These are phyloP conservation scores for Epichloe uncinata DNA, from an alignment of 2,329 filamentous ascomycete genomes.

Conservation along the genomic window DNA sequence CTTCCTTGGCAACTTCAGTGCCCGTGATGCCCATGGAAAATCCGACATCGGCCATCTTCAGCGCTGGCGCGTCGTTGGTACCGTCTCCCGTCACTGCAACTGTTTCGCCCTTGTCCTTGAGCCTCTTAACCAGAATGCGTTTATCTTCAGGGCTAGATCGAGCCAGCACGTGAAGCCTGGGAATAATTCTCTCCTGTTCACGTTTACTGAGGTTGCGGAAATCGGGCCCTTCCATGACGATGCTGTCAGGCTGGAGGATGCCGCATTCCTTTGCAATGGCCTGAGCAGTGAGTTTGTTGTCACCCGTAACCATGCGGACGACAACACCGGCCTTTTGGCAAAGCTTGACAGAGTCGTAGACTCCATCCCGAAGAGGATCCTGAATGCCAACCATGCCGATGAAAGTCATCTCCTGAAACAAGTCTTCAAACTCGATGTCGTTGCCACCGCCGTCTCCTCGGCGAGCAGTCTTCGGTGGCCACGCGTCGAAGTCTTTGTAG, in stretches of 20 bases:
- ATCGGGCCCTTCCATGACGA: slow-evolving; percentile 66
- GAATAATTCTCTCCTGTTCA: slow-evolving; percentile 55
- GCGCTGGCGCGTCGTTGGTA: slow-evolving; percentile 70
- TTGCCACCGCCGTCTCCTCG: slow-evolving; percentile 40
- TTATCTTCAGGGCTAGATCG: slow-evolving; percentile 68
- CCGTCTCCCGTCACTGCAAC: slow-evolving; percentile 76
- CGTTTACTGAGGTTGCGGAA: slow-evolving; percentile 58
- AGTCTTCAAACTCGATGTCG: slow-evolving; percentile 50
- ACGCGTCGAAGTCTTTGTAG: slow-evolving; percentile 72
- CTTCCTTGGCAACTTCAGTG: slow-evolving; percentile 75
- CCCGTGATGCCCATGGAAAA: slow-evolving; percentile 80
- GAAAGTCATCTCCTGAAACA: slow-evolving; percentile 56
- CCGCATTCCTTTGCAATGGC: slow-evolving; percentile 70
- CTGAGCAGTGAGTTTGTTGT: slow-evolving; percentile 67
- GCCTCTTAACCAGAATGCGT: slow-evolving; percentile 54
- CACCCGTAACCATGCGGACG: slow-evolving; percentile 76
- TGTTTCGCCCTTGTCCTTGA: slow-evolving; percentile 62
- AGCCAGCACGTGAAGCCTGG: slow-evolving; percentile 56
- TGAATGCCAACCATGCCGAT: slow-evolving; percentile 67
- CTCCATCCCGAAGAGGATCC: slow-evolving; percentile 63
- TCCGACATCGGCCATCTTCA: slow-evolving; percentile 70
- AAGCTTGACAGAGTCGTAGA: slow-evolving; percentile 56
- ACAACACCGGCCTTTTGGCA: slow-evolving; percentile 67
- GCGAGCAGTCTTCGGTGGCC: slow-evolving; percentile 58
- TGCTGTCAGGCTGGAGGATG: slow-evolving; percentile 52